Evolutionary conservation across 305 asterid genomes (phyloP).

Genomic region (Fraxinus velutina): DNA sequence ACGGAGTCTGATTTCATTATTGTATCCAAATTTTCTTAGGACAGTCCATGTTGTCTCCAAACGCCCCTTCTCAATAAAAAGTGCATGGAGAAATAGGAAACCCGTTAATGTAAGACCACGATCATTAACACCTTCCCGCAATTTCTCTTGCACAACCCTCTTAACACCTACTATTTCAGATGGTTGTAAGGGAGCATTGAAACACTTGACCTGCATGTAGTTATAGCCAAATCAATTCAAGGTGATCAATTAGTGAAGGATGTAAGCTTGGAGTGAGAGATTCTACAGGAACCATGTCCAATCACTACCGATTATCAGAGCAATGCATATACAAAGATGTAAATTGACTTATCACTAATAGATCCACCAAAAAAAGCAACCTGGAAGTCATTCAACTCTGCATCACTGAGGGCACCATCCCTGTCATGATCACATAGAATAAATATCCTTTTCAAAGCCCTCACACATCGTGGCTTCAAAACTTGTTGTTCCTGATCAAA

Average conservation of each 20-base stretch:
- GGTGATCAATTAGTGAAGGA: slow-evolving; percentile 21
- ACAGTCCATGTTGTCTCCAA: slow-evolving; percentile 99
- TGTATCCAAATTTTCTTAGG: slow-evolving; percentile 92
- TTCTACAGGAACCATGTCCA: background rate
- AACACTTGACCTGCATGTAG: slow-evolving; percentile 81
- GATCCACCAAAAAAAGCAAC: slow-evolving; percentile 27
- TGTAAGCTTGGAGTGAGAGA: background rate
- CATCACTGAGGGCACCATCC: slow-evolving; percentile 98
- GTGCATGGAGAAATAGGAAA: slow-evolving; percentile 94
- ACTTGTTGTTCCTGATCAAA: slow-evolving; percentile 97
- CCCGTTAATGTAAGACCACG: slow-evolving; percentile 96
- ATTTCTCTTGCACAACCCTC: slow-evolving; percentile 93
- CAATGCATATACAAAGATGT: slow-evolving; percentile 4
- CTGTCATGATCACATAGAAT: slow-evolving; percentile 88
- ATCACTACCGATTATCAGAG: slow-evolving; percentile 8
- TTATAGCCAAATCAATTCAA: slow-evolving; percentile 18
- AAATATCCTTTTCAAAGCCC: slow-evolving; percentile 92
- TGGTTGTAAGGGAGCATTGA: slow-evolving; percentile 94
- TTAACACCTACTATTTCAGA: slow-evolving; percentile 93
- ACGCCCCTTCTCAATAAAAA: slow-evolving; percentile 96
- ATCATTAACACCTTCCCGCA: slow-evolving; percentile 84
- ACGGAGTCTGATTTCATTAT: slow-evolving; percentile 81
- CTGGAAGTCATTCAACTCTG: slow-evolving; percentile 95
- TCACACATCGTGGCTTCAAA: slow-evolving; percentile 86
- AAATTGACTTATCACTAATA: slow-evolving; percentile 6